Conservation (phyloP, 768 basidiomycete genomes). For the Leucosporidium scottii region DNA sequence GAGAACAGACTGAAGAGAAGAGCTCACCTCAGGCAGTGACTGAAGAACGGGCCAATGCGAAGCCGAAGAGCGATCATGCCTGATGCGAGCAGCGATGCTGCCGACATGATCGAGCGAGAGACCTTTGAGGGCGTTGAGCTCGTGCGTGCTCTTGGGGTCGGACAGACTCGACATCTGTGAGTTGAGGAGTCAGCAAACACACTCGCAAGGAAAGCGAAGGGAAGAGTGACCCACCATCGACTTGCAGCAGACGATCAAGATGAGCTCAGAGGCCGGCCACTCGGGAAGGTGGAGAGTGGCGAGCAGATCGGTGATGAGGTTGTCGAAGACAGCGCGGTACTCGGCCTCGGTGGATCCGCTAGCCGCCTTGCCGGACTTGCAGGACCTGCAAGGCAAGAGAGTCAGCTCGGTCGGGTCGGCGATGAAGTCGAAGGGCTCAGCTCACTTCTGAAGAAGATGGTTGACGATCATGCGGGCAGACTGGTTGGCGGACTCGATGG, state of each 20-base stretch:
- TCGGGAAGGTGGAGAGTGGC: slow-evolving; percentile 89
- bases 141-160: slow-evolving; percentile 64
- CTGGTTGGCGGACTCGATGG: slow-evolving; percentile 71
- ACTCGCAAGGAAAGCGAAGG: not conserved
- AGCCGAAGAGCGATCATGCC: slow-evolving; percentile 49
- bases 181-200: not conserved
- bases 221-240: slow-evolving; percentile 61
- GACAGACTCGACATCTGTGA: slow-evolving; percentile 69
- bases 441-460: slow-evolving; percentile 62
- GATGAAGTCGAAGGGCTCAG: not conserved
- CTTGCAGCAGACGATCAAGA: slow-evolving; percentile 71
- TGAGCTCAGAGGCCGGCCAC: slow-evolving; percentile 85
- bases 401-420: not conserved
- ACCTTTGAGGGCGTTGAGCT: slow-evolving; percentile 76
- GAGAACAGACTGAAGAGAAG: not conserved
- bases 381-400: slow-evolving; percentile 11
- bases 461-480: slow-evolving; percentile 76
- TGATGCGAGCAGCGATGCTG: slow-evolving; percentile 75
- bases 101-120: slow-evolving; percentile 91
- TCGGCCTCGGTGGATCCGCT: slow-evolving; percentile 92
- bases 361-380: slow-evolving; percentile 73
- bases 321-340: slow-evolving; percentile 86
- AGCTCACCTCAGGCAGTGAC: slow-evolving; percentile 64
- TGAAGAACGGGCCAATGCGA: slow-evolving; percentile 13
- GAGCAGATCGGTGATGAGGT: slow-evolving; percentile 77